Base-by-base conservation (phyloP, 768 basidiomycete species). In the Stropharia rugosoannulata region DNA sequence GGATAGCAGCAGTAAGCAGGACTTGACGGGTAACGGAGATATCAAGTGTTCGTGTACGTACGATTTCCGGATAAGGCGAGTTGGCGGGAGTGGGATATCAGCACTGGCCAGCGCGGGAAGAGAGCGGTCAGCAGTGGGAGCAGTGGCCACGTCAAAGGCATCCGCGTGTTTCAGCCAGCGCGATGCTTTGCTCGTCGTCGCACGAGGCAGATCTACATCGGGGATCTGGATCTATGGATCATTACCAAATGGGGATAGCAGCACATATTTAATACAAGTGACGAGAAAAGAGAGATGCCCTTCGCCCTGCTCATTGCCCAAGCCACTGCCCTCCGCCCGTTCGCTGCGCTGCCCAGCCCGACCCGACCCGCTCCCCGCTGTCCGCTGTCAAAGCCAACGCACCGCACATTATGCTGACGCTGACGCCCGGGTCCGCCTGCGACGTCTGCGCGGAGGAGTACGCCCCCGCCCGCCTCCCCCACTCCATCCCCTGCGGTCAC, bases 361-460 rank as follows among this genome's bases (percentile, higher is more conserved):
- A n/a, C n/a, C n/a, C n/a, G n/a, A n/a, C n/a, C n/a, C 7, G 50
- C 42, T 40, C n/a, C n/a, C n/a, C n/a, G 43, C 46, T 49, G 44
- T 38, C 44, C 38, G 43, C 52, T 42, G 6, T 49, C 50, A n/a
- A 46, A n/a, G n/a, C 39, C 41, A 13, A 37, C 45, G 38, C 32
- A 45, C 39, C 59, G 41, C 42, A 53, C 51, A 32, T 68, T 66
- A 92, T 92, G 90, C 83, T 92, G 76, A 87, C 89, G 70, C 87
- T 92, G 68, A 80, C 76, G 76, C 83, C 87, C 72, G 87, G 87
- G 73, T 90, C 87, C 70, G 80, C 85, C 71, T 92, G 90, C 85
- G 90, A 92, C 80, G 90, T 92, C 68, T 92, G 90, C 79, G 89
- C 89, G 66, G 89, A 91, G 75, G 89, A 91, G 78, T 92, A 82